Evolutionary conservation across 257 asterid species (phyloP).

Genomic region (Ilex aquifolium): DNA sequence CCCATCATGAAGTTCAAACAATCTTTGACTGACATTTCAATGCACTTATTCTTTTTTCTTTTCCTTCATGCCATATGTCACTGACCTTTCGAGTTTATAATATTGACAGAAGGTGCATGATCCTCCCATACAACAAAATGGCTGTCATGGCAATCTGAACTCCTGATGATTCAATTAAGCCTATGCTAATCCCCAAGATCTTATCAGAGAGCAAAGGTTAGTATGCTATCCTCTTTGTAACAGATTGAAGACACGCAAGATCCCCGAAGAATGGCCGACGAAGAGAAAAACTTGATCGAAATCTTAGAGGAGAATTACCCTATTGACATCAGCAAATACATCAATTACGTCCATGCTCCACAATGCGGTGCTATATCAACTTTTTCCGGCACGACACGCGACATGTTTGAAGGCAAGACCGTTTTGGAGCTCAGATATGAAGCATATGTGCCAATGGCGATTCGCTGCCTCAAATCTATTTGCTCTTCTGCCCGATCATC

Average conservation of each 20-base stretch:
- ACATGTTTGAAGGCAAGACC: slow-evolving; percentile 66
- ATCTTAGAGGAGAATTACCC: slow-evolving; percentile 60
- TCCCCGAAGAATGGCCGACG: slow-evolving; percentile 37
- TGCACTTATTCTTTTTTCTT: no score
- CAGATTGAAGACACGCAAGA: background rate
- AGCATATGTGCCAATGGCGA: slow-evolving; percentile 90
- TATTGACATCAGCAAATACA: slow-evolving; percentile 56
- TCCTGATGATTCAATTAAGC: no score
- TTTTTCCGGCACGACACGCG: slow-evolving; percentile 90
- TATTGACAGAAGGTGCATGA: background rate
- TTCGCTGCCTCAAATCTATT: slow-evolving; percentile 67
- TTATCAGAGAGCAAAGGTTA: no score
- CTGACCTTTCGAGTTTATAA: no score
- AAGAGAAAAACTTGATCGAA: slow-evolving; percentile 66
- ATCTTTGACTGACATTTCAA: background rate
- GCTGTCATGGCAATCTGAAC: background rate
- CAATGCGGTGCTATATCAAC: slow-evolving; percentile 92
- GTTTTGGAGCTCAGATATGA: slow-evolving; percentile 83
- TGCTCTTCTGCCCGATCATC: slow-evolving; percentile 77
- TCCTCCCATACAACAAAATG: background rate
- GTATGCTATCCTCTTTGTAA: no score
- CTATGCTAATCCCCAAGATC: no score
- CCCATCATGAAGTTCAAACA: background rate
- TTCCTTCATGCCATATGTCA: background rate
- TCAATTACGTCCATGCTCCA: slow-evolving; percentile 63